Base-by-base conservation (phyloP, 768 basidiomycete species). In the Lactarius psammicola region DNA sequence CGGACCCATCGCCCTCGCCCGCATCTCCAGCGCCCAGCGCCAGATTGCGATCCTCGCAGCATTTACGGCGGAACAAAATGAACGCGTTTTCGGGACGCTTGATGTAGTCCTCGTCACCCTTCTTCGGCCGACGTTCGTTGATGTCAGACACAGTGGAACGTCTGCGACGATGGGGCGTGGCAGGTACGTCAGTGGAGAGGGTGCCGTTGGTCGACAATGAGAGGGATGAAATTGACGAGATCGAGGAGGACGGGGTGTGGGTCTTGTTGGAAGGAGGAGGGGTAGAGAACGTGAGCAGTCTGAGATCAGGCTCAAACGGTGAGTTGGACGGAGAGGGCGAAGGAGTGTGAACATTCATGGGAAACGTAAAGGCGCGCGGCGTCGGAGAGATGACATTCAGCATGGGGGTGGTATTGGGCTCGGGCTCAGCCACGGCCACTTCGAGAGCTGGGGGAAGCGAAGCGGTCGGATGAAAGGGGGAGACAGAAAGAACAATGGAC, bases 71-170 rank as follows among this genome's bases (percentile, higher is more conserved):
- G 83, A 92, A 92, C 62, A 92, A 82, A 74, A 92, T 92, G 80
- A 92, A 92, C 9, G 90, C 90, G 72, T 92, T 91, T 77, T 90
- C 88, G 2, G 89, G 90, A 51, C 90, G 85, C 76, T 90, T 90
- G 79, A 92, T 85, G 73, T 92, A 92, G 75, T 89, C 88, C 57
- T 88, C 88, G 76, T 91, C 89, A 70, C 90, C 89, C 79, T 87
- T 81, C 75, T 79, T 80, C 10, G 87, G 77, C 46, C 76, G 71
- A 18, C 75, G 75, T 69, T 77, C 76, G 63, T 46, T 74, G 75
- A 74, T 70, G 55, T 77, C 77, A 69, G 72, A 74, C 36, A 68
- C 75, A 46, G 75, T 74, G 68, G 76, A 78, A 68, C 75, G 75
- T 63, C 76, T 74, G 46, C 76, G 72, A 67, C 73, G 74, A 60